A percentile compares a stretch with the other conserved stretches of the same genome.
Evolutionary conservation across 495 filamentous ascomycete genomes (phyloP).

Genomic region (Podospora appendiculata): DNA sequence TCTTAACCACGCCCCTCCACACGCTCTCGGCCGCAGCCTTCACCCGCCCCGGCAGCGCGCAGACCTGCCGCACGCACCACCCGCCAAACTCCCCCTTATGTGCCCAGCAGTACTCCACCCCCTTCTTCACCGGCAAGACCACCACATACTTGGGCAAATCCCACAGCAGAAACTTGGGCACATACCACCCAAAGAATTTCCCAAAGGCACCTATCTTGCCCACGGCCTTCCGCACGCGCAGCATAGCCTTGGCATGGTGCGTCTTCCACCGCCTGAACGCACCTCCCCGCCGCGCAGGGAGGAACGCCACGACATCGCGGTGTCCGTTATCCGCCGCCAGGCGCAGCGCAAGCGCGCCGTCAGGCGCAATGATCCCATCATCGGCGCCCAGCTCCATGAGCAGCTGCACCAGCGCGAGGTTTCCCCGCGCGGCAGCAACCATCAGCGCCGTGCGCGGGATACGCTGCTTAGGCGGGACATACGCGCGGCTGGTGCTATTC

Average conservation of each 20-base stretch:
- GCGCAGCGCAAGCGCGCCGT: slow-evolving; percentile 22
- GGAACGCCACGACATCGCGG: slow-evolving; percentile 20
- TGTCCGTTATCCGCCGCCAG: slow-evolving; percentile 21
- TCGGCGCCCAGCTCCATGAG: slow-evolving; percentile 18
- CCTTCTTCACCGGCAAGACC: slow-evolving; percentile 14
- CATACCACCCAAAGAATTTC: slow-evolving; percentile 18
- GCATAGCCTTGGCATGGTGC: slow-evolving; percentile 13
- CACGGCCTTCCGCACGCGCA: slow-evolving; percentile 11
- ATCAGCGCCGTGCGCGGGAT: slow-evolving; percentile 26
- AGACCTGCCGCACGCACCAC: slow-evolving; percentile 17
- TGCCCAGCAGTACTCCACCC: slow-evolving; percentile 17
- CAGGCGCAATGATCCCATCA: slow-evolving; percentile 20
- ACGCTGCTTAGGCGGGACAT: not conserved
- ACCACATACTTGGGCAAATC: slow-evolving; percentile 24
- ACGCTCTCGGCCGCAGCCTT: slow-evolving; percentile 11
- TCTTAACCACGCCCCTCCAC: slow-evolving; percentile 5
- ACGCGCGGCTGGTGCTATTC: too few species aligned
- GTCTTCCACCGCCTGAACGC: slow-evolving; percentile 20
- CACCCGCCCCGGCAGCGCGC: slow-evolving; percentile 18
- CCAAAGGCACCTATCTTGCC: slow-evolving; percentile 14
- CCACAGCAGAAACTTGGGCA: slow-evolving; percentile 26
- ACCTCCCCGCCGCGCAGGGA: slow-evolving; percentile 24
- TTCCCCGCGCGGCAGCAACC: slow-evolving; percentile 16
- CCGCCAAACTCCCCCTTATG: slow-evolving; percentile 14
- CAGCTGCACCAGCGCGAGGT: slow-evolving; percentile 17